Evolutionary conservation across 192 early-diverging fungal genomes (phyloP).

Genomic region (Podila epigama): DNA sequence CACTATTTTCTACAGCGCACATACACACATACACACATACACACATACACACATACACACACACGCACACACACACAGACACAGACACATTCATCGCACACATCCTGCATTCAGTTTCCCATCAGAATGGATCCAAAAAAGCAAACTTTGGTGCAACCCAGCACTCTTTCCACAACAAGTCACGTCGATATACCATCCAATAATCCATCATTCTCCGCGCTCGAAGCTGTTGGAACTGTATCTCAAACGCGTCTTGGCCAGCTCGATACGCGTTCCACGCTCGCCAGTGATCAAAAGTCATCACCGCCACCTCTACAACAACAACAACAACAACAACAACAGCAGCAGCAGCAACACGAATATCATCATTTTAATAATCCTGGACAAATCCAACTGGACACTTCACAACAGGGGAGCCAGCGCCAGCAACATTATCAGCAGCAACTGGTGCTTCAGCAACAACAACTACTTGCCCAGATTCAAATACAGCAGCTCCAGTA

Average conservation of each 20-base stretch:
- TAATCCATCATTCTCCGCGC: too few species aligned
- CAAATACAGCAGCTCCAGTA: constrained; percentile 22
- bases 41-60: not conserved
- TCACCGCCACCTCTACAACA: not conserved
- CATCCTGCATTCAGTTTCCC: not conserved
- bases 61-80: not conserved
- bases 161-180: too few species aligned
- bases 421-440: not conserved
- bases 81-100: not conserved
- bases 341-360: not conserved
- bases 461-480: constrained; percentile 16
- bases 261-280: not conserved
- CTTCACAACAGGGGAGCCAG: not conserved
- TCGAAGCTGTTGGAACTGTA: too few species aligned
- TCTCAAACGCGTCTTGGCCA: too few species aligned
- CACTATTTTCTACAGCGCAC: not conserved
- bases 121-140: too few species aligned
- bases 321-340: not conserved
- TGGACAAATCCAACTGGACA: too few species aligned
- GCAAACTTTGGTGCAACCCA: too few species aligned
- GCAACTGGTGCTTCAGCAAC: constrained; percentile 11
- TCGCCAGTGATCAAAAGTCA: not conserved
- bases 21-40: not conserved
- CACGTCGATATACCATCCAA: too few species aligned
- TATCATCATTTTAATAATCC: too few species aligned